Percentiles rank a stretch among this genome's conserved stretches.
phyloP scores from a whole-genome alignment of 495 filamentous ascomycete species.

The Penicillium odoratum region DNA sequence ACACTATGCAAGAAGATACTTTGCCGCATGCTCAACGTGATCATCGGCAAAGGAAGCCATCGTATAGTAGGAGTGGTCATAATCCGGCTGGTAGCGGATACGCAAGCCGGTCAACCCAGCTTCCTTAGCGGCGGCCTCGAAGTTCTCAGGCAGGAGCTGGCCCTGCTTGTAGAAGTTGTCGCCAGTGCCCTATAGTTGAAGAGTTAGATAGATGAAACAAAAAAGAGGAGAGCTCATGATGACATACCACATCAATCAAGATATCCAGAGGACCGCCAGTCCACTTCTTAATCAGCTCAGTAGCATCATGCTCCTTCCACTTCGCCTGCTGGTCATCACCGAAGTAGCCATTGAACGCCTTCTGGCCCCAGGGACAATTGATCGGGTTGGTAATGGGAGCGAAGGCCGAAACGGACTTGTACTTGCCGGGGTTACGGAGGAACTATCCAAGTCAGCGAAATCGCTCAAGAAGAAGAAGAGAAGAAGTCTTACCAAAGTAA shows the following conservation, averaged over 20 bases:
- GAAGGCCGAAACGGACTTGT: slow-evolving; percentile 84
- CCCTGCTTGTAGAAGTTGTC: slow-evolving; percentile 95
- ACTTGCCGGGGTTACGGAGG: slow-evolving; percentile 85
- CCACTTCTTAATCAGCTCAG: slow-evolving; percentile 79
- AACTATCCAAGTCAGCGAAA: slow-evolving; percentile 47
- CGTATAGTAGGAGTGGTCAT: slow-evolving; percentile 96
- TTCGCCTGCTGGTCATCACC: slow-evolving; percentile 66
- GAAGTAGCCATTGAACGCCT: slow-evolving; percentile 90
- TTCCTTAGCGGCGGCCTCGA: slow-evolving; percentile 74
- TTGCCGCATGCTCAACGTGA: slow-evolving; percentile 88
- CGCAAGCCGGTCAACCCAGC: slow-evolving; percentile 64
- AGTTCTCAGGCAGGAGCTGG: slow-evolving; percentile 92
- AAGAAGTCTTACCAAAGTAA: slow-evolving; percentile 62
- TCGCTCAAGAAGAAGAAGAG: not conserved
- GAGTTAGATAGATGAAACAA: not conserved
- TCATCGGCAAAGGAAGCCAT: slow-evolving; percentile 87
- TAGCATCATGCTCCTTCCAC: slow-evolving; percentile 92
- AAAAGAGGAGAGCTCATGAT: not conserved
- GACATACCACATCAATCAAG: slow-evolving; percentile 76
- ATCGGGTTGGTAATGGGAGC: slow-evolving; percentile 89
- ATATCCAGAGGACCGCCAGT: slow-evolving; percentile 63
- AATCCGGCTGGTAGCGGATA: slow-evolving; percentile 83
- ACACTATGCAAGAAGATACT: slow-evolving; percentile 67
- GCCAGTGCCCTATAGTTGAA: slow-evolving; percentile 63
- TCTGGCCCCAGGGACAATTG: slow-evolving; percentile 89